Conservation (phyloP, 2,329 filamentous ascomycete genomes). For the Sporothrix globosa region DNA sequence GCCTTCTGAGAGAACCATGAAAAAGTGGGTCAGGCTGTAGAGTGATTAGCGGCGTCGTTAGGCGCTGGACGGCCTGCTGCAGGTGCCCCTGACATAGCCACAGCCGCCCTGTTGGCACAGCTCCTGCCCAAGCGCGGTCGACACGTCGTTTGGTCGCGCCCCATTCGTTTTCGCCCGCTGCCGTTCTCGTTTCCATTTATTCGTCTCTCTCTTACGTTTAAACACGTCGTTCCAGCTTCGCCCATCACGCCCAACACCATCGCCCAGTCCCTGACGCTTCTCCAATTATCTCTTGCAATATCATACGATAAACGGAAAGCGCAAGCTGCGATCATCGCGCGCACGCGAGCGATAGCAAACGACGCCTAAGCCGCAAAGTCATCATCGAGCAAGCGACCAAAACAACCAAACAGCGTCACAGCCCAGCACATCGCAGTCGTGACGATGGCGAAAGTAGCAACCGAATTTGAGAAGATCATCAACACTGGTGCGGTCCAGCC, state of each 20-base stretch:
- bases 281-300: neutral
- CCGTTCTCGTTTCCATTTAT: neutral
- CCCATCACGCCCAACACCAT: neutral
- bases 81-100: neutral
- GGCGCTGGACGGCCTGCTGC: neutral
- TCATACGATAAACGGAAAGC: neutral
- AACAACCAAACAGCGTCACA: neutral
- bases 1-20: too few relatives aligned
- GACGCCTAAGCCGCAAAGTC: neutral
- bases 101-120: slow-evolving; percentile 7
- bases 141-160: slow-evolving; percentile 12
- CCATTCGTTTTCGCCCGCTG: neutral
- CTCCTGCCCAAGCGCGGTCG: slow-evolving; percentile 8
- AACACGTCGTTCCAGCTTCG: neutral
- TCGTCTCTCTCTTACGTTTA: neutral
- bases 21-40: too few relatives aligned
- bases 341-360: neutral
- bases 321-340: neutral
- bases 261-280: neutral
- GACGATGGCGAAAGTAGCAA: slow-evolving; percentile 44
- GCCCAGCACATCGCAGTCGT: neutral
- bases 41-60: too few relatives aligned
- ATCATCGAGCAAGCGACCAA: neutral
- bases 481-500: slow-evolving; percentile 49
- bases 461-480: slow-evolving; percentile 61